Evolutionary conservation across 176 grass and related monocot genomes (phyloP).

Genomic region (Avena atlantica): DNA sequence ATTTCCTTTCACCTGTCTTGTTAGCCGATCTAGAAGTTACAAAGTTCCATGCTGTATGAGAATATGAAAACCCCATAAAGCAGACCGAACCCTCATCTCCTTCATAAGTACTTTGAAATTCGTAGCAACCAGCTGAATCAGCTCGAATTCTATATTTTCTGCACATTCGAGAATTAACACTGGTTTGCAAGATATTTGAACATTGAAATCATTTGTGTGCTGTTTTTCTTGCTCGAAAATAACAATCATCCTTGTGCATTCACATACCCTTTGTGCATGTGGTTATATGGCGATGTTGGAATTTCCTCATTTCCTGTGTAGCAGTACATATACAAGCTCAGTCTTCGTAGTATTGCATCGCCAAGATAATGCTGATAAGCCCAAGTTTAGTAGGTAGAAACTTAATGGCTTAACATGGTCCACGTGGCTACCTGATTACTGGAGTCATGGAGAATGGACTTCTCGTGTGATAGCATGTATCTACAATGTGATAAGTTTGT

Average conservation of each 20-base stretch:
- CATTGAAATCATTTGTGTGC: neutral
- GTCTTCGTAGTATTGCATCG: neutral
- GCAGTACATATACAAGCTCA: too few species aligned
- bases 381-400: neutral
- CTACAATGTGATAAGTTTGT: neutral
- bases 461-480: neutral
- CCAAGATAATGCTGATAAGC: neutral
- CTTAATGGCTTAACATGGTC: neutral
- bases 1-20: neutral
- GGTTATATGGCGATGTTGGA: neutral
- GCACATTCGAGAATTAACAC: neutral
- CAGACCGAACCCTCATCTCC: neutral
- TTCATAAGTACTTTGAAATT: neutral
- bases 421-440: neutral
- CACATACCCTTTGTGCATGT: neutral
- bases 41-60: neutral
- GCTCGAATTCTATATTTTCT: neutral
- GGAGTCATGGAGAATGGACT: neutral
- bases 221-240: neutral
- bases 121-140: neutral
- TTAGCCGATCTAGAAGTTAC: neutral
- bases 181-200: neutral
- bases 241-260: neutral
- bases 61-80: neutral
- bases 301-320: too few species aligned